Percentiles rank a stretch among this genome's conserved stretches.
Conservation (phyloP, 768 basidiomycete species). For the Trametes villosa region DNA sequence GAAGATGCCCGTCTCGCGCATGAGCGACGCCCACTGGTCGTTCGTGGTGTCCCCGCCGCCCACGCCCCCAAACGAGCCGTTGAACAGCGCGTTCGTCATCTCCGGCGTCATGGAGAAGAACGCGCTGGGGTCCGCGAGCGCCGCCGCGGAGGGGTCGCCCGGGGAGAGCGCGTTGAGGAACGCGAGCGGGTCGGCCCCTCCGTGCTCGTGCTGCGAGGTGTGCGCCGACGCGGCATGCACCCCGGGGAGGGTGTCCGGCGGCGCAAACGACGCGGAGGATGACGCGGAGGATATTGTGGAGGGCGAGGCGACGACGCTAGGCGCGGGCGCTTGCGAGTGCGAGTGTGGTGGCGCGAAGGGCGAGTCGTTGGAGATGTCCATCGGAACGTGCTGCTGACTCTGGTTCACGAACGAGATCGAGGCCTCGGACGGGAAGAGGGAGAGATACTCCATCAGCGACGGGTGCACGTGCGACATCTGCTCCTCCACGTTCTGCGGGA, state of each 20-base stretch:
- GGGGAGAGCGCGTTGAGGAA: slow-evolving; percentile 15
- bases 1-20: slow-evolving; percentile 63
- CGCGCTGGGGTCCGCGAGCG: slow-evolving; percentile 16
- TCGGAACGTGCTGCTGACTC: slow-evolving; percentile 13
- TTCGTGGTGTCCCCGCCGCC: slow-evolving; percentile 44
- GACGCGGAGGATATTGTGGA: neutral
- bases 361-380: neutral
- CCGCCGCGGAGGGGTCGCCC: neutral
- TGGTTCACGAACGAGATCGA: slow-evolving; percentile 35
- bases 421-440: slow-evolving; percentile 44
- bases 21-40: slow-evolving; percentile 68
- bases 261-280: neutral
- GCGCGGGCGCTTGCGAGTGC: neutral
- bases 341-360: neutral
- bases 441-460: slow-evolving; percentile 63
- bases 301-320: neutral
- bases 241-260: neutral
- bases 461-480: slow-evolving; percentile 59
- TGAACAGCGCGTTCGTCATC: slow-evolving; percentile 31
- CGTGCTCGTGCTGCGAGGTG: neutral
- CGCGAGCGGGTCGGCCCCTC: slow-evolving; percentile 10
- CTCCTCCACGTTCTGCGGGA: slow-evolving; percentile 29
- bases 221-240: neutral
- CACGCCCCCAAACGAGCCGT: neutral
- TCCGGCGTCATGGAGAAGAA: slow-evolving; percentile 40